Conservation (phyloP, 208 protist genomes). For the Trichomonas vaginalis region DNA sequence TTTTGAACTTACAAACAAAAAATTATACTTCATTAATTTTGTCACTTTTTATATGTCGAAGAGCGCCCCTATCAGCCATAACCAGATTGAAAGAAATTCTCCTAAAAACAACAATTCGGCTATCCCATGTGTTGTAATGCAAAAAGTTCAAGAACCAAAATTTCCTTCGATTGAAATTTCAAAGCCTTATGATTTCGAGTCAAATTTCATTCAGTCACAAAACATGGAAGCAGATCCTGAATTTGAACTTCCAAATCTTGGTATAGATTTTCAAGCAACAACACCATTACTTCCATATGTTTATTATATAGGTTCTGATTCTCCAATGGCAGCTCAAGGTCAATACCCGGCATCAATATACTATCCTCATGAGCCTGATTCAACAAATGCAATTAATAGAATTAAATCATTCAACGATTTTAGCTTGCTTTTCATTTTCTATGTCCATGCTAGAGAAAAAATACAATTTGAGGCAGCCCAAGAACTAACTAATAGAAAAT, state of each 20-base stretch:
- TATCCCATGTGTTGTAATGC: too few relatives aligned
- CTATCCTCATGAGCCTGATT: background rate
- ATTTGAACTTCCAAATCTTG: background rate
- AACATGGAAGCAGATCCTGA: background rate
- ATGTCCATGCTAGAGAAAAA: slow-evolving; percentile 9
- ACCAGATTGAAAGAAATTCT: too few relatives aligned
- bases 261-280: background rate
- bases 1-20: too few relatives aligned
- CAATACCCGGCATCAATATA: background rate
- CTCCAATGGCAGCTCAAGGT: background rate
- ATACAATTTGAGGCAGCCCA: background rate
- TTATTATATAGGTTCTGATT: background rate
- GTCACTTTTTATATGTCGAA: too few relatives aligned
- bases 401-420: background rate
- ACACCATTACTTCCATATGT: background rate
- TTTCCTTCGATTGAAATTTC: background rate
- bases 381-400: background rate
- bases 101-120: too few relatives aligned
- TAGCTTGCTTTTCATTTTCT: background rate
- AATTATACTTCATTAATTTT: too few relatives aligned
- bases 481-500: background rate
- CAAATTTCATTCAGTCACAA: background rate
- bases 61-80: too few relatives aligned
- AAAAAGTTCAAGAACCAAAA: background rate
- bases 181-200: background rate